Percentiles rank a stretch among this genome's conserved stretches.
Evolutionary conservation across 108 stramenopile genomes (phyloP).

Genomic region (Skeletonema grethae): DNA sequence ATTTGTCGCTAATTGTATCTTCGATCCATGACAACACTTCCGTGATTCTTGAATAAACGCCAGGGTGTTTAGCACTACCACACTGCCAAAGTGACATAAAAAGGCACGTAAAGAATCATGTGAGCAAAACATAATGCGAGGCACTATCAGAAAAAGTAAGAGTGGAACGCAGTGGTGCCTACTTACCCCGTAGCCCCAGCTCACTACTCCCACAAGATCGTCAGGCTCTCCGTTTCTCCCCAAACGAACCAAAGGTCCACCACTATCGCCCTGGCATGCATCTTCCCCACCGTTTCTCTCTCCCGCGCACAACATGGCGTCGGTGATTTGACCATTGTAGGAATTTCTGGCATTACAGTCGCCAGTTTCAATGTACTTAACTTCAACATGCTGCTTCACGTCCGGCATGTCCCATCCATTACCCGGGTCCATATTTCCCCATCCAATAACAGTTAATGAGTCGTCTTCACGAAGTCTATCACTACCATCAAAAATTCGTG

Average conservation of each 20-base stretch:
- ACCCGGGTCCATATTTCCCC: conserved; percentile 17
- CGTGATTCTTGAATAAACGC: conserved; percentile 25
- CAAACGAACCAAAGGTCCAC: neutral
- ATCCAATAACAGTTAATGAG: conserved; percentile 21
- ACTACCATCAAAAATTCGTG: conserved; percentile 5
- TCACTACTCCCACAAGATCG: conserved; percentile 36
- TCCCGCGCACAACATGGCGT: conserved; percentile 53
- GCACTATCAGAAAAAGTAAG: neutral
- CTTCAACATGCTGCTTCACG: conserved; percentile 1
- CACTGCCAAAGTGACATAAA: neutral
- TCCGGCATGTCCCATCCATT: neutral
- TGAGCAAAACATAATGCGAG: neutral
- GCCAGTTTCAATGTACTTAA: conserved; percentile 24
- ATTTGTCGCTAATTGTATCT: neutral
- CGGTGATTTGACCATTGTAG: conserved; percentile 24
- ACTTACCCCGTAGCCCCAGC: conserved; percentile 21
- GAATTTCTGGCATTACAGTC: conserved; percentile 34
- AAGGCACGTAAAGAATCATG: neutral
- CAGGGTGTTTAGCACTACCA: conserved; percentile 14
- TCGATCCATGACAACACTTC: conserved; percentile 17
- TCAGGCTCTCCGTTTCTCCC: too few relatives aligned
- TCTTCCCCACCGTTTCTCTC: conserved; percentile 32
- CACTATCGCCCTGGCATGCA: conserved; percentile 64
- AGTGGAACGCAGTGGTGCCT: neutral
- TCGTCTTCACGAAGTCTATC: conserved; percentile 2